These are phyloP conservation scores for Rhodosporidiobolus odoratus DNA, from an alignment of 768 basidiomycete genomes.

Conservation along the genomic window DNA sequence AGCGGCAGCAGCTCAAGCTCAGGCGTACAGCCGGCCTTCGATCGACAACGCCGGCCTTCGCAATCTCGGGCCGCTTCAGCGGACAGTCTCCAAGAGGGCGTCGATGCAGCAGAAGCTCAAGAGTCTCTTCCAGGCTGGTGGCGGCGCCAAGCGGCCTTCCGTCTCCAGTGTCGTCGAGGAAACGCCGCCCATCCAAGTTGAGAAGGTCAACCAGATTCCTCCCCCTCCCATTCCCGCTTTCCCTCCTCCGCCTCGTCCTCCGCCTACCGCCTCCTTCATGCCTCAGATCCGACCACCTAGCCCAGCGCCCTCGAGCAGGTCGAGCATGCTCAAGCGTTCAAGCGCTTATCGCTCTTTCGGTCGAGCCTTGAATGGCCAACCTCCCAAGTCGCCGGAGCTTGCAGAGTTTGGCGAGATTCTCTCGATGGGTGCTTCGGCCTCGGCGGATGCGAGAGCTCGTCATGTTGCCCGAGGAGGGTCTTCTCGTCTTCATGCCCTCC, in stretches of 20 bases:
- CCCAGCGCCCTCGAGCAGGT: neutral
- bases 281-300: neutral
- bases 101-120: constrained; percentile 14
- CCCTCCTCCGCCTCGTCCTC: neutral
- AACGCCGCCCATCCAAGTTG: neutral
- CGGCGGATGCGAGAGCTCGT: neutral
- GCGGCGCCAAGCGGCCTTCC: neutral
- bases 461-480: neutral
- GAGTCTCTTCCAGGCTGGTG: neutral
- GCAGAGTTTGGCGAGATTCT: constrained; percentile 4
- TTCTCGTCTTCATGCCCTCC: too few relatives aligned
- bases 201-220: constrained; percentile 1
- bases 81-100: neutral
- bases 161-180: neutral
- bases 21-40: neutral
- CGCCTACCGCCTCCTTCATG: neutral
- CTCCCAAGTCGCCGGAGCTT: neutral
- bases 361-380: constrained; percentile 1
- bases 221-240: neutral
- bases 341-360: constrained; percentile 17
- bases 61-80: neutral
- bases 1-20: neutral
- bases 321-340: constrained; percentile 19
- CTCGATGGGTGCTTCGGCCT: neutral
- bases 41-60: neutral